Evolutionary conservation across 164 flowering plant genomes (phyloP), one percentile per base, ranked within the genome.

Genomic region (Santalum album): DNA sequence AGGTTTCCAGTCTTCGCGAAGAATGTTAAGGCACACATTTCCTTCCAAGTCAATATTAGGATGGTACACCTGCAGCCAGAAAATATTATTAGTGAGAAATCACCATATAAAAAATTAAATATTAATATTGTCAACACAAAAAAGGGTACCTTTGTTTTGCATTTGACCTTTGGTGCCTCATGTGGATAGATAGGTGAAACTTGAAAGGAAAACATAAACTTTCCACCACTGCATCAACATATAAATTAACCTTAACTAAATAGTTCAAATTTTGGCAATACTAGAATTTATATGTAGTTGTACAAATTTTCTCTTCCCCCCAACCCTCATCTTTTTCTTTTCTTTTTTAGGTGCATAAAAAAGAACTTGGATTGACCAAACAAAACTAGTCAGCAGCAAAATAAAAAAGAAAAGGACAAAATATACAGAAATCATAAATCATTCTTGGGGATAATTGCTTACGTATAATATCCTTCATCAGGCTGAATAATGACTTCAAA

Each of bases 391-490:
- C n/a, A n/a, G n/a, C n/a, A n/a, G n/a, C n/a, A n/a, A n/a, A n/a
- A n/a, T n/a, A n/a, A n/a, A n/a, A n/a, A n/a, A n/a, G n/a, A n/a
- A n/a, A n/a, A n/a, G n/a, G 4, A 29, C 34, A 29, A 29, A 4
- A 29, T 29, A 29, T 15, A 14, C 7, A 9, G 17, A 38, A 38
- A 11, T 9, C 12, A 4, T 14, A 38, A 38, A 38, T 38, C 17
- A 1, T n/a, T 42, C 21, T 4, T 17, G 45, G 45, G 16, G 35
- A 6, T 3, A 26, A 10, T 40, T 38, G 67, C 80, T 78, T 69
- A 81, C 90, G 32, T 58, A 64, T 83, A 83, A 69, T 69, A 81
- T 64, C 90, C 90, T 61, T 83, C 90, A 69, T 83, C 90, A 24
- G 86, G 84, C 32, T 78, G 72, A 55, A 83, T 74, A 34, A 65